Conservation (phyloP, 78 protist genomes). For the Guillardia theta region DNA sequence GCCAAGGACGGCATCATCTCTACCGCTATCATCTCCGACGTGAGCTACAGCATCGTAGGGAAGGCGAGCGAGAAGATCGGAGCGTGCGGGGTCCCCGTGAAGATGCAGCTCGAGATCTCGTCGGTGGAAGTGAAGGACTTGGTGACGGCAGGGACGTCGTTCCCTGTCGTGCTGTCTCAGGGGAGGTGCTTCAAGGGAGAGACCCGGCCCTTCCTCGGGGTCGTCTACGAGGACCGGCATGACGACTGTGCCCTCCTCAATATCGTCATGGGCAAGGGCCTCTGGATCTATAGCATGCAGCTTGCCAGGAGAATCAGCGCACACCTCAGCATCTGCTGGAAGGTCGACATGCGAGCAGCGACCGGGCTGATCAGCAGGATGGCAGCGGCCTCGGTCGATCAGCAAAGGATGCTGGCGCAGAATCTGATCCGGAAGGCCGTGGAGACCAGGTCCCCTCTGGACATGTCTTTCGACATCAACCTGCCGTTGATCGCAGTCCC, state of each 20-base stretch:
- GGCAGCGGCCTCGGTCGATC: not conserved
- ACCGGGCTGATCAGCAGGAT: not conserved
- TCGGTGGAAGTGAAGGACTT: no score
- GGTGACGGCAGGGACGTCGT: no score
- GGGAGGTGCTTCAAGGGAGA: no score
- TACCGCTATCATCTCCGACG: not conserved
- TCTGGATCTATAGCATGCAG: not conserved
- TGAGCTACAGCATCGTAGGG: not conserved
- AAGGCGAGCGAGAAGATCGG: not conserved
- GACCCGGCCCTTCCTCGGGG: no score
- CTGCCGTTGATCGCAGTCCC: no score
- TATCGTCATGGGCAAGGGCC: not conserved
- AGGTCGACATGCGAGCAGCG: not conserved
- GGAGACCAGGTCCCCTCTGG: no score
- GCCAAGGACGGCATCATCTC: not conserved
- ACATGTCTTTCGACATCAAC: no score
- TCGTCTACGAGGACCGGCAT: no score
- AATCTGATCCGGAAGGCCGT: not conserved
- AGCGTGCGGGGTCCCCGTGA: not conserved
- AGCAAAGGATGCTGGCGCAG: not conserved
- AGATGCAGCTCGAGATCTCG: not conserved
- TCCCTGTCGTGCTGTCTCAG: no score
- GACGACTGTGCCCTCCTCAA: no score
- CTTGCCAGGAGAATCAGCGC: not conserved
- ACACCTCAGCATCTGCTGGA: not conserved